Conservation (phyloP, 1,284 basidiomycete genomes). For the Pseudozyma thailandica region DNA sequence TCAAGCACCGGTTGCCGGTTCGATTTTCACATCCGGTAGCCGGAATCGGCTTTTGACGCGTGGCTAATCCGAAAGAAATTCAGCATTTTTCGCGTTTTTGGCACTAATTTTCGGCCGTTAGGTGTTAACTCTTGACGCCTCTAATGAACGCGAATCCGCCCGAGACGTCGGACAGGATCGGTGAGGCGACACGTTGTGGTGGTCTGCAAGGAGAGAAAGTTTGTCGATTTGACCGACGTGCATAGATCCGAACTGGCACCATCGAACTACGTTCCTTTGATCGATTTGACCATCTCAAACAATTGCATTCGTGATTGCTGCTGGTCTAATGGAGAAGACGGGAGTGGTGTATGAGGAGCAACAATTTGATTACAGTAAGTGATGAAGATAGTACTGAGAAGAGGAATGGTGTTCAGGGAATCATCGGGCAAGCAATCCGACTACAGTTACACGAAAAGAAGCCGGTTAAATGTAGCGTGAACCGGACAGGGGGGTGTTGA, state of each 20-base stretch:
- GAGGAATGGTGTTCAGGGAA: too few relatives aligned
- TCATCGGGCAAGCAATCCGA: too few relatives aligned
- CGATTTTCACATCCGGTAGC: background rate
- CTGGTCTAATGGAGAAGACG: too few relatives aligned
- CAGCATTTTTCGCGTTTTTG: background rate
- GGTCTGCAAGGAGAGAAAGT: constrained; percentile 7
- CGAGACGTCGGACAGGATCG: background rate
- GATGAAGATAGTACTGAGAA: too few relatives aligned
- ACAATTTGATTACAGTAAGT: too few relatives aligned
- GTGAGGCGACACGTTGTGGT: background rate
- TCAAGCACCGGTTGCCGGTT: background rate
- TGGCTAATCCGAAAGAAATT: background rate
- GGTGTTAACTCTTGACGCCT: background rate
- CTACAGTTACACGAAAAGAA: too few relatives aligned
- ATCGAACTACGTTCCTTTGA: background rate
- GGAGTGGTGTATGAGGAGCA: too few relatives aligned
- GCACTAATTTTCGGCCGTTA: background rate
- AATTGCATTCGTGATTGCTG: too few relatives aligned
- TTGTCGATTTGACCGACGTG: constrained; percentile 12
- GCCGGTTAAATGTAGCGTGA: too few relatives aligned
- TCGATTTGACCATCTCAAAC: too few relatives aligned
- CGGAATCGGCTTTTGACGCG: background rate
- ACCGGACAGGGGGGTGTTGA: too few relatives aligned
- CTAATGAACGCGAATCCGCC: background rate
- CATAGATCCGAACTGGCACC: background rate